Evolutionary conservation across 1,139 yeast species (phyloP).

Genomic region (Geotrichum candidum): DNA sequence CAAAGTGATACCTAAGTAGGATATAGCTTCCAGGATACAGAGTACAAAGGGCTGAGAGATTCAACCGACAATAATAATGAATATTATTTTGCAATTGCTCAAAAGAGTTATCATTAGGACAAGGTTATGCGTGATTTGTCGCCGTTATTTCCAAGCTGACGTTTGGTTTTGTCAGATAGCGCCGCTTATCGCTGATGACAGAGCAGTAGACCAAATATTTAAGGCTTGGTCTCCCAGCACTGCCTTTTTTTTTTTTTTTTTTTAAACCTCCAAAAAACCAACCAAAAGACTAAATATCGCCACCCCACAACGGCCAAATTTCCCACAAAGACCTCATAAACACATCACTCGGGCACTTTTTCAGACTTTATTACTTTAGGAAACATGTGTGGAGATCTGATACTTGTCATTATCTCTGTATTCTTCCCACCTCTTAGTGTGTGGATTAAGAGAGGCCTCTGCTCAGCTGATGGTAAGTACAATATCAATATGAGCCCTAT

Average conservation of each 20-base stretch:
- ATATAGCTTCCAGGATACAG: too few species aligned
- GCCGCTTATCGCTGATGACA: not conserved
- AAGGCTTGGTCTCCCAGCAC: not conserved
- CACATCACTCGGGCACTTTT: not conserved
- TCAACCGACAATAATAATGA: too few species aligned
- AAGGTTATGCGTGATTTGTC: not conserved
- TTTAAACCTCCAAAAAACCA: not conserved
- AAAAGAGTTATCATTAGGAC: not conserved
- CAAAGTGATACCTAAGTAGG: too few species aligned
- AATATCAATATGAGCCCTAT: not conserved
- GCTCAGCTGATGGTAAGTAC: conserved; percentile 53
- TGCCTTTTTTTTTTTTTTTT: not conserved
- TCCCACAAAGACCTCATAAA: not conserved
- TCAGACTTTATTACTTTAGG: not conserved
- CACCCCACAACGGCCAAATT: not conserved
- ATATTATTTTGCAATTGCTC: too few species aligned
- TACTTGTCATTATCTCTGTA: conserved; percentile 71
- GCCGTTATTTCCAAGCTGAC: not conserved
- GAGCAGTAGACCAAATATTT: not conserved
- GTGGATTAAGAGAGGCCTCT: conserved; percentile 65
- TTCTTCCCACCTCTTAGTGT: conserved; percentile 83
- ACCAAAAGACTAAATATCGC: not conserved
- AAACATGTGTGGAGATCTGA: conserved; percentile 18
- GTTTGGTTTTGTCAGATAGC: not conserved
- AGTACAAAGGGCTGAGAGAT: too few species aligned